These are phyloP conservation scores for Luvunga scandens DNA, from an alignment of 345 rosid species.

Conservation along the genomic window DNA sequence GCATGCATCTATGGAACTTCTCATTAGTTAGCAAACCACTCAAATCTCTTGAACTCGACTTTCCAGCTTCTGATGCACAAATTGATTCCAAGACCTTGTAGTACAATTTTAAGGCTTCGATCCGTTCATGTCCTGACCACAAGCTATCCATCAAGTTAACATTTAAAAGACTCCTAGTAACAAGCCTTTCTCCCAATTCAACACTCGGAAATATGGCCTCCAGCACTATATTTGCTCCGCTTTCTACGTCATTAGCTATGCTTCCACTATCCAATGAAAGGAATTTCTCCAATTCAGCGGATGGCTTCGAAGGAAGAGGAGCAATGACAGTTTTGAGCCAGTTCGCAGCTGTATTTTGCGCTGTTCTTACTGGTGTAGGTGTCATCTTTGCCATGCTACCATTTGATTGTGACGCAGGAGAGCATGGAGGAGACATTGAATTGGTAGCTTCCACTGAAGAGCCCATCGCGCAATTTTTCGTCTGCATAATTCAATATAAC, in stretches of 20 bases:
- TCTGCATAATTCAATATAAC: constrained; percentile 29
- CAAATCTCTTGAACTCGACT: constrained; percentile 65
- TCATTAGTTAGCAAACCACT: constrained; percentile 82
- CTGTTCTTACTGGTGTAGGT: constrained; percentile 71
- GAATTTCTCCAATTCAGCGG: constrained; percentile 62
- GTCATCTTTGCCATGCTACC: constrained; percentile 51
- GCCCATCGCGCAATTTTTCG: constrained; percentile 58
- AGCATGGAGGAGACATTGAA: constrained; percentile 68
- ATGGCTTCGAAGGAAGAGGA: constrained; percentile 76
- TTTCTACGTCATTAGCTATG: constrained; percentile 61
- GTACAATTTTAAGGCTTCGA: constrained; percentile 78
- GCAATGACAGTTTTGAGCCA: constrained; percentile 84
- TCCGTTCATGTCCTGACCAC: constrained; percentile 83
- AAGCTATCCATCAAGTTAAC: constrained; percentile 78
- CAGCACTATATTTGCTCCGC: constrained; percentile 74
- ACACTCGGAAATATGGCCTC: constrained; percentile 86
- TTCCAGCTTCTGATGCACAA: constrained; percentile 84
- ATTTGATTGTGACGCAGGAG: constrained; percentile 62
- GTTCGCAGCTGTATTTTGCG: constrained; percentile 72
- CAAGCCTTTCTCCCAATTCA: constrained; percentile 48
- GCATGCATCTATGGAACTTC: constrained; percentile 96
- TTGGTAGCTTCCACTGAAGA: constrained; percentile 66
- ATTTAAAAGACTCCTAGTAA: constrained; percentile 54
- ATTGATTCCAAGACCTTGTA: constrained; percentile 89
- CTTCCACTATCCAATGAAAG: constrained; percentile 63